Evolutionary conservation across 2,329 filamentous ascomycete species (phyloP), one percentile per base, ranked within the genome.

Genomic region (Beauveria varroae): DNA sequence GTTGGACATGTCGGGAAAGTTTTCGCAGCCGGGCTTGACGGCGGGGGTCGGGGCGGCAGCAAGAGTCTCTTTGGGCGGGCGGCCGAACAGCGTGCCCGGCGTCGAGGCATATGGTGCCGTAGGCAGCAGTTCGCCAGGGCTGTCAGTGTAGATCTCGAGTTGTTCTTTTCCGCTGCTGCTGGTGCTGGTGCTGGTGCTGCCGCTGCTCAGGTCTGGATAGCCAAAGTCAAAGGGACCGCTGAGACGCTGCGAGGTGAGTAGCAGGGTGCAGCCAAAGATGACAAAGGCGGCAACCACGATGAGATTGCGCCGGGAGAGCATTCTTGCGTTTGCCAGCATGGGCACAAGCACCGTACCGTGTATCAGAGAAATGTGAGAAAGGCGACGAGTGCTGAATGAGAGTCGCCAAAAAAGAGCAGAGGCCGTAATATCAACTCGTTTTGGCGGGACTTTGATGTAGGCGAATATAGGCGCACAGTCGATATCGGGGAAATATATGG

Each of bases 1-100:
- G 64, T 76, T 75, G 50, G 76, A 76, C 12, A 75, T 76, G 61
- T 79, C 73, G 12, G 78, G 76, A 53, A 80, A 77, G 52, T 66
- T 63, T 24, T 69, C 71, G 69, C 76, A 78, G 5, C 70, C 57
- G 49, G 70, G 67, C 44, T 73, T 70, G 53, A 50, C 43, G 20
- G 9, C 30, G 28, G 53, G 6, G 1, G 34, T 20, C 47, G 37
- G 22, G 5, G 24, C 30, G 14, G 22, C 10, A 22, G 37, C 28
- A 22, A 37, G 40, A 6, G 40, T 20, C 41, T 46, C 40, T n/a
- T 40, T 53, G 26, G 34, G 34, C 34, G 34, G 34, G 12, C 12
- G 34, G 14, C 34, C 34, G 34, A 6, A 6, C 4, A 37, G 34
- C 34, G 34, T 37, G 20, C 16, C 30, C 8, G 43, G 55, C 12